Evolutionary conservation across 441 rosid species (phyloP).

Genomic region (Euphorbia celastroides): DNA sequence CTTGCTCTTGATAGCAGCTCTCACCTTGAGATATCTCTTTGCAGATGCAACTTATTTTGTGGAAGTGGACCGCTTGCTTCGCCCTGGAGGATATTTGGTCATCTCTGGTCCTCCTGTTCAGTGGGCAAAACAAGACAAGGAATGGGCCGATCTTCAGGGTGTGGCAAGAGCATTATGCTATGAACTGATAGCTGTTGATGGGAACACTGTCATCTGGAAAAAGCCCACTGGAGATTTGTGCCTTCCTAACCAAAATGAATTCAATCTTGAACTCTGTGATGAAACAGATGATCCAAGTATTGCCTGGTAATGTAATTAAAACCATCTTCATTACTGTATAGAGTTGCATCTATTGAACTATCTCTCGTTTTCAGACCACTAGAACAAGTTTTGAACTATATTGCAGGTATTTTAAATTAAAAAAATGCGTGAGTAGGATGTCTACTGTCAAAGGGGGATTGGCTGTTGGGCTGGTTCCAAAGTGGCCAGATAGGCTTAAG

Average conservation of each 20-base stretch:
- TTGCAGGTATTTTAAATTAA: slow-evolving; percentile 74
- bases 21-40: slow-evolving; percentile 25
- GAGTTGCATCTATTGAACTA: too few species aligned
- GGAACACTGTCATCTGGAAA: slow-evolving; percentile 98
- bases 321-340: too few species aligned
- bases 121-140: slow-evolving; percentile 98
- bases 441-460: slow-evolving; percentile 56
- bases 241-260: slow-evolving; percentile 75
- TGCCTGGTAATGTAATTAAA: slow-evolving; percentile 64
- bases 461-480: slow-evolving; percentile 60
- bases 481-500: slow-evolving; percentile 78
- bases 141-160: slow-evolving; percentile 98
- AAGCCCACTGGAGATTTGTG: slow-evolving; percentile 82
- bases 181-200: slow-evolving; percentile 87
- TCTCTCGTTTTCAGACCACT: not conserved
- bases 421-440: slow-evolving; percentile 62
- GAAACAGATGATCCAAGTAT: slow-evolving; percentile 65
- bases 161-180: slow-evolving; percentile 90
- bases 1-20: slow-evolving; percentile 10
- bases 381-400: slow-evolving; percentile 5
- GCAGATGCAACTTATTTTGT: slow-evolving; percentile 93
- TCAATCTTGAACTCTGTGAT: slow-evolving; percentile 76
- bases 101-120: slow-evolving; percentile 98
- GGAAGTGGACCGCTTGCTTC: slow-evolving; percentile 87
- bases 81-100: slow-evolving; percentile 91